phyloP scores from a whole-genome alignment of 2,329 filamentous ascomycete species.

The Ascochyta pisi region DNA sequence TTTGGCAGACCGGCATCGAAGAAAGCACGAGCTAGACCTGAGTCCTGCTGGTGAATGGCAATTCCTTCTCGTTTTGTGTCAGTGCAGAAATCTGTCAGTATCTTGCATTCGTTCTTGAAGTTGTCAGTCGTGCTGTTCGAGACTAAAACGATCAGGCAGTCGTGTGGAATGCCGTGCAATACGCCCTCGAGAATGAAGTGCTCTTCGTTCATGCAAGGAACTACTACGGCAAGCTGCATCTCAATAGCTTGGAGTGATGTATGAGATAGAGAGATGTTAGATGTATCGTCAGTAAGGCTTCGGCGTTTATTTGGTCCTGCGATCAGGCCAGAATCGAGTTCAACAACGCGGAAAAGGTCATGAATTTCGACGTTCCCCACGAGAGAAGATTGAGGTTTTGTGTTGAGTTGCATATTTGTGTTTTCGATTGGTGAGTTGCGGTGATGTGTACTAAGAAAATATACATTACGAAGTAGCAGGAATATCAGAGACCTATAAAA shows the following conservation, averaged over 20 bases:
- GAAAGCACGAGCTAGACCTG: conserved; percentile 20
- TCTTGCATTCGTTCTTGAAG: conserved; percentile 11
- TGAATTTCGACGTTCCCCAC: conserved; percentile 21
- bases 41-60: conserved; percentile 16
- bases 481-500: not conserved
- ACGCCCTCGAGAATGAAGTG: conserved; percentile 20
- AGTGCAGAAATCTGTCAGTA: conserved; percentile 12
- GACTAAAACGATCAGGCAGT: conserved; percentile 22
- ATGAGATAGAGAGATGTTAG: conserved; percentile 11
- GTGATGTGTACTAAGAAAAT: not conserved
- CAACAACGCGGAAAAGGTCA: conserved; percentile 15
- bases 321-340: conserved; percentile 18
- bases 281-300: not conserved
- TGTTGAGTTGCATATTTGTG: not conserved
- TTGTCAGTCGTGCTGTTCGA: conserved; percentile 21
- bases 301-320: not conserved
- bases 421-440: not conserved
- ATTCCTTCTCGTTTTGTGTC: conserved; percentile 8
- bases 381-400: not conserved
- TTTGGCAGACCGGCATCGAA: not conserved
- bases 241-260: conserved; percentile 13
- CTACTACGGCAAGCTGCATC: conserved; percentile 18
- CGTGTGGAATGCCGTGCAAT: conserved; percentile 23
- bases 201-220: conserved; percentile 27
- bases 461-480: not conserved